Conservation (phyloP, 75 land plant species). For the Pinus albicaulis region DNA sequence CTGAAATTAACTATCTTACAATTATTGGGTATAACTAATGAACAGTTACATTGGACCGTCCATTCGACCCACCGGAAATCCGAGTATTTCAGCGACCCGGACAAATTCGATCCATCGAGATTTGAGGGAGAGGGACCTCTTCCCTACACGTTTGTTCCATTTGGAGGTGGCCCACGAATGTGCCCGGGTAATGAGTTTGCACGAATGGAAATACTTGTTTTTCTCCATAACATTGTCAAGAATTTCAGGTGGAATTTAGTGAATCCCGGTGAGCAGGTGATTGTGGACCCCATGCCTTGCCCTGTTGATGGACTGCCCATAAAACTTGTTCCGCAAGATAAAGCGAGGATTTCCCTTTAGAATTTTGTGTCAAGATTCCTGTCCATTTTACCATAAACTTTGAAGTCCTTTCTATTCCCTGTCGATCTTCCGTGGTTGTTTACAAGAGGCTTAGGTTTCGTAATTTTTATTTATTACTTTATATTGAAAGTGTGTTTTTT, state of each 20-base stretch:
- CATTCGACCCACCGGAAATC: constrained; percentile 28
- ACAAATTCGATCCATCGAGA: constrained; percentile 46
- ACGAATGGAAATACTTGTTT: constrained; percentile 18
- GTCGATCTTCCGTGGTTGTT: too few relatives aligned
- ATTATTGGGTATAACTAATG: neutral
- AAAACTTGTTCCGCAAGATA: neutral
- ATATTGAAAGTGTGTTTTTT: too few relatives aligned
- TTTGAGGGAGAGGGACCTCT: constrained; percentile 30
- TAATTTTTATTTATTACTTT: too few relatives aligned
- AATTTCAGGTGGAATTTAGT: constrained; percentile 24
- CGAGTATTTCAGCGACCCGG: constrained; percentile 32
- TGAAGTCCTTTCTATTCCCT: too few relatives aligned
- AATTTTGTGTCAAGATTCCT: too few relatives aligned
- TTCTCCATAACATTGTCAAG: constrained; percentile 32
- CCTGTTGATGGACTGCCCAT: constrained; percentile 38
- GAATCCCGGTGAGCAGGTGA: constrained; percentile 17
- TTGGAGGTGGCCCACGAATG: constrained; percentile 49
- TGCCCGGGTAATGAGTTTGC: constrained; percentile 53
- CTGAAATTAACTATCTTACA: neutral
- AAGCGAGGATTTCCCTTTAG: too few relatives aligned
- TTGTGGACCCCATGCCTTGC: constrained; percentile 17
- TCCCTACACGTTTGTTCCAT: constrained; percentile 49
- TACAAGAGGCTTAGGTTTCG: too few relatives aligned
- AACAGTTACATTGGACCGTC: constrained; percentile 42
- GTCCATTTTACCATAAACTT: too few relatives aligned